A percentile compares a stretch with the other conserved stretches of the same genome.
Conservation (phyloP, 352 stramenopile genomes). For the Pythium scleroteichum region DNA sequence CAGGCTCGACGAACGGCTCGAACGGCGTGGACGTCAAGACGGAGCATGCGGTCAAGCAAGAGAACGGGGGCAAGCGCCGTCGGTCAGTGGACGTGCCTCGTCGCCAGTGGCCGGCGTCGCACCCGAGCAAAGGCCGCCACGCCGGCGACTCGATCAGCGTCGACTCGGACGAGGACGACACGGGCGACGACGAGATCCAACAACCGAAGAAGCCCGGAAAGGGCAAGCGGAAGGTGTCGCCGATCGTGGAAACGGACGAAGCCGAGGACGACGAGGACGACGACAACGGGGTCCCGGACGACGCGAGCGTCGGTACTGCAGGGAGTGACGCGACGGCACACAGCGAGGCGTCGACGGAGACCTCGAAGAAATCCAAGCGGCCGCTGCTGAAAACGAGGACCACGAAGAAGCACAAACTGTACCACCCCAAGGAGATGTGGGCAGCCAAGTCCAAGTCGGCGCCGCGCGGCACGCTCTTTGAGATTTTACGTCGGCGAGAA, state of each 20-base stretch:
- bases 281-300: neutral
- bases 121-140: slow-evolving; percentile 7
- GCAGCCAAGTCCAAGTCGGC: slow-evolving; percentile 11
- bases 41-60: slow-evolving; percentile 6
- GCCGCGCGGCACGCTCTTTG: slow-evolving; percentile 14
- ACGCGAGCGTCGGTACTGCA: neutral
- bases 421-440: neutral
- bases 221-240: slow-evolving; percentile 2
- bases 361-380: slow-evolving; percentile 8
- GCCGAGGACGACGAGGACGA: slow-evolving; percentile 17
- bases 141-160: slow-evolving; percentile 17
- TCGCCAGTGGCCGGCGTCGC: neutral
- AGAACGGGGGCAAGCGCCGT: neutral
- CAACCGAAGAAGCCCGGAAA: neutral
- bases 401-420: slow-evolving; percentile 12
- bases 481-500: neutral
- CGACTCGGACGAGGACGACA: slow-evolving; percentile 14
- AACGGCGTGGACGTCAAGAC: neutral
- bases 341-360: neutral
- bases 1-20: neutral
- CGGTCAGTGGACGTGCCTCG: neutral
- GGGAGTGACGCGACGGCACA: neutral
- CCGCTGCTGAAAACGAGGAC: slow-evolving; percentile 16
- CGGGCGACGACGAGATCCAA: neutral
- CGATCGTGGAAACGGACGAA: slow-evolving; percentile 3